A percentile compares a stretch with the other conserved stretches of the same genome.
Evolutionary conservation across 2,329 filamentous ascomycete genomes (phyloP).

Genomic region (Colletotrichum tropicicola): DNA sequence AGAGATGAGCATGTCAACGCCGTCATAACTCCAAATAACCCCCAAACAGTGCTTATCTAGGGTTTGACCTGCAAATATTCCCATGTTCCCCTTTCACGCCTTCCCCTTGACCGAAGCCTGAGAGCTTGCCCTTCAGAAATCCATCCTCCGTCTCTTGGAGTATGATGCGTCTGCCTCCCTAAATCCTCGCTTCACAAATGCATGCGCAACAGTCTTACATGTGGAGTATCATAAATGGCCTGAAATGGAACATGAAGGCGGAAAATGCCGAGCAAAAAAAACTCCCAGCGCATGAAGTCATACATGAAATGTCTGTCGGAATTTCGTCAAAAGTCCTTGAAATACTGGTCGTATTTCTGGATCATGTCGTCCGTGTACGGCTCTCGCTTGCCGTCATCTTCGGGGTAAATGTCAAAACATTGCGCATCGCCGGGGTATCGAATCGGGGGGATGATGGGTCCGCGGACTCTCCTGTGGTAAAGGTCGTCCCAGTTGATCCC

Average conservation of each 20-base stretch:
- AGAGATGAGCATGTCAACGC: conserved; percentile 5
- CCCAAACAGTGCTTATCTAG: conserved; percentile 1
- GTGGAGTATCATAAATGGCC: conserved; percentile 22
- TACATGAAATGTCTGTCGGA: background rate
- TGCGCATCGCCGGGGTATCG: conserved; percentile 77
- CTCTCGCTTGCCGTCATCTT: conserved; percentile 73
- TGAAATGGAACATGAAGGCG: background rate
- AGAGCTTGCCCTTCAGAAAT: background rate
- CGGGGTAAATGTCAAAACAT: conserved; percentile 86
- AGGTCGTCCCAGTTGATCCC: conserved; percentile 79
- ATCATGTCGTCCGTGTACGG: conserved; percentile 75
- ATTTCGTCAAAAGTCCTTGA: conserved; percentile 71
- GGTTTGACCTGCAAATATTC: conserved; percentile 16
- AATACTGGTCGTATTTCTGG: conserved; percentile 74
- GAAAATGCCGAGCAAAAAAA: background rate
- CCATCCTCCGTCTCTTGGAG: background rate
- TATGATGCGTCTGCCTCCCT: background rate
- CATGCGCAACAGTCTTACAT: conserved; percentile 16
- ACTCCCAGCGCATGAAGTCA: conserved; percentile 4
- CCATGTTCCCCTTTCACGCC: conserved; percentile 1
- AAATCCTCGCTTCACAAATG: background rate
- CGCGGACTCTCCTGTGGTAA: conserved; percentile 68
- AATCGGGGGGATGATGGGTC: conserved; percentile 80
- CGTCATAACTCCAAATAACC: conserved; percentile 9
- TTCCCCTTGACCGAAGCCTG: background rate